A percentile compares a stretch with the other conserved stretches of the same genome.
phyloP scores from a whole-genome alignment of 164 flowering plant genomes.

The Magnolia kwangsiensis region DNA sequence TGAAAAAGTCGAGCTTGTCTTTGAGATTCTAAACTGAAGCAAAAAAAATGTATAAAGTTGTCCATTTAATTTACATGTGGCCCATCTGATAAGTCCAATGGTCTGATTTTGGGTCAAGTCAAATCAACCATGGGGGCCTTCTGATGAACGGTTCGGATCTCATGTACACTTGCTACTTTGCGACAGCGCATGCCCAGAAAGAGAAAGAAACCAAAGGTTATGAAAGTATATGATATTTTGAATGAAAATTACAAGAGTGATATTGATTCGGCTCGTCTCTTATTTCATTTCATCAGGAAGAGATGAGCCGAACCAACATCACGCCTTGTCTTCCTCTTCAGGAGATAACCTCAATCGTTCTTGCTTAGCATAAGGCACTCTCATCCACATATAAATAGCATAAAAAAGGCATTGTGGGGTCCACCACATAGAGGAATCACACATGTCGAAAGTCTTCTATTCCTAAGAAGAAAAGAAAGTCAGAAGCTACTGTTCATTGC shows the following conservation, averaged over 20 bases:
- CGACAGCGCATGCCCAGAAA: too few relatives aligned
- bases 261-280: constrained; percentile 68
- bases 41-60: too few relatives aligned
- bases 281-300: background rate
- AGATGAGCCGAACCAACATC: constrained; percentile 56
- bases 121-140: too few relatives aligned
- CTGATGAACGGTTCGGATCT: too few relatives aligned
- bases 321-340: constrained; percentile 53
- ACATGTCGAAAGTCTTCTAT: background rate
- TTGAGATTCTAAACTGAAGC: too few relatives aligned
- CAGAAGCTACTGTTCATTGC: background rate
- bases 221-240: too few relatives aligned
- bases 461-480: background rate
- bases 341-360: background rate
- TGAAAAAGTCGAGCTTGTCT: too few relatives aligned
- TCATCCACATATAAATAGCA: constrained; percentile 1
- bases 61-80: too few relatives aligned
- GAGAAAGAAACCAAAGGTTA: too few relatives aligned
- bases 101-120: too few relatives aligned
- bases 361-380: background rate
- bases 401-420: background rate
- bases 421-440: background rate
- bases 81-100: too few relatives aligned
- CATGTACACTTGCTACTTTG: too few relatives aligned
- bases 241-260: constrained; percentile 54